Evolutionary conservation across 73 alveolate genomes (phyloP).

Genomic region (Paramecium bursaria): DNA sequence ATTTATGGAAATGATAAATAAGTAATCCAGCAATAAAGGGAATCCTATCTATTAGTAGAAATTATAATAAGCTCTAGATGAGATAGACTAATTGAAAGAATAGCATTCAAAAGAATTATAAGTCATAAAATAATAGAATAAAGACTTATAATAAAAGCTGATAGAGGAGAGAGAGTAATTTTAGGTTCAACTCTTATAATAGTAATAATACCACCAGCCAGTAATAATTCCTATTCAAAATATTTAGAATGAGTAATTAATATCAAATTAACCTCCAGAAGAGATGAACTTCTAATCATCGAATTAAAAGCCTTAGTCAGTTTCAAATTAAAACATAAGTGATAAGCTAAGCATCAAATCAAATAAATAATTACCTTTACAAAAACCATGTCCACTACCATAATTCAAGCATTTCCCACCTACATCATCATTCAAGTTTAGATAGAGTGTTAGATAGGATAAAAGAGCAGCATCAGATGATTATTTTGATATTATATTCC

Average conservation of each 20-base stretch:
- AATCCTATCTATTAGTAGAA: background rate
- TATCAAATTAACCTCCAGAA: background rate
- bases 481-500: slow-evolving; percentile 36
- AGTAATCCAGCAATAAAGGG: background rate
- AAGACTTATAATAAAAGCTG: background rate
- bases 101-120: background rate
- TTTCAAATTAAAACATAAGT: no score
- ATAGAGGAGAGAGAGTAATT: background rate
- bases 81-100: background rate
- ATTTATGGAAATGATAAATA: background rate
- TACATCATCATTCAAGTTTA: background rate
- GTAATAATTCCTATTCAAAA: background rate
- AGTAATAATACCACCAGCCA: background rate
- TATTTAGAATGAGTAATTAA: background rate
- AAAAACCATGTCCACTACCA: slow-evolving; percentile 46
- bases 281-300: no score
- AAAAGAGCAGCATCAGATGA: background rate
- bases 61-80: slow-evolving; percentile 37
- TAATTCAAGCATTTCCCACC: slow-evolving; percentile 33
- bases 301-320: no score
- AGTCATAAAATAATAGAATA: background rate
- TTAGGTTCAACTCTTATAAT: background rate
- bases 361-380: no score
- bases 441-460: background rate
- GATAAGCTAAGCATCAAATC: no score